These are phyloP conservation scores for Trichophyton rubrum DNA, from an alignment of 2,329 filamentous ascomycete genomes.

Conservation along the genomic window DNA sequence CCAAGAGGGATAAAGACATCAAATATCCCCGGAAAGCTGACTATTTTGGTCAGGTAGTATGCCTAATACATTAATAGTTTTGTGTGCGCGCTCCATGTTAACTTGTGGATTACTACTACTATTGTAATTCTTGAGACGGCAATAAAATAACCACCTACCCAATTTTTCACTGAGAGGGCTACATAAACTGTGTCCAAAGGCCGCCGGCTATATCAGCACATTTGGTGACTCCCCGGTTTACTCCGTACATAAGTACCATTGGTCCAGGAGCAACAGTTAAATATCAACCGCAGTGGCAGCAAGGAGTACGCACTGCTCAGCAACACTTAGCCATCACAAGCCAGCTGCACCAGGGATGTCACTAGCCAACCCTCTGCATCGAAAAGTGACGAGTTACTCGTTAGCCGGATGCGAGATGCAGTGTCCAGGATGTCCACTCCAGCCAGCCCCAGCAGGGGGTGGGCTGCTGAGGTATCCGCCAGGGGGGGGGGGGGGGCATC, in stretches of 20 bases:
- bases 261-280: not conserved
- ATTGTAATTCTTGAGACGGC: too few relatives aligned
- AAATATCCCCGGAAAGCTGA: too few relatives aligned
- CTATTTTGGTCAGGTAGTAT: too few relatives aligned
- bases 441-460: not conserved
- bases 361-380: not conserved
- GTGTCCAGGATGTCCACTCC: not conserved
- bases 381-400: too few relatives aligned
- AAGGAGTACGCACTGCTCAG: not conserved
- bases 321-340: not conserved
- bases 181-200: not conserved
- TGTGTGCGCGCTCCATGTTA: too few relatives aligned
- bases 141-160: not conserved
- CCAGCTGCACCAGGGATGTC: not conserved
- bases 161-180: not conserved
- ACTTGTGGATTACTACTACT: too few relatives aligned
- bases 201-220: not conserved
- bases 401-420: not conserved
- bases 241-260: not conserved
- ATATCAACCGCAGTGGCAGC: not conserved
- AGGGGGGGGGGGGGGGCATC: too few relatives aligned
- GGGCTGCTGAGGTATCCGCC: not conserved
- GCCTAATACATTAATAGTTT: too few relatives aligned
- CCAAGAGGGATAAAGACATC: too few relatives aligned
- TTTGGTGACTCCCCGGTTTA: not conserved